A percentile compares a stretch with the other conserved stretches of the same genome.
Conservation (phyloP, 202 grass and related monocot genomes). For the Schoenoplectus triqueter region DNA sequence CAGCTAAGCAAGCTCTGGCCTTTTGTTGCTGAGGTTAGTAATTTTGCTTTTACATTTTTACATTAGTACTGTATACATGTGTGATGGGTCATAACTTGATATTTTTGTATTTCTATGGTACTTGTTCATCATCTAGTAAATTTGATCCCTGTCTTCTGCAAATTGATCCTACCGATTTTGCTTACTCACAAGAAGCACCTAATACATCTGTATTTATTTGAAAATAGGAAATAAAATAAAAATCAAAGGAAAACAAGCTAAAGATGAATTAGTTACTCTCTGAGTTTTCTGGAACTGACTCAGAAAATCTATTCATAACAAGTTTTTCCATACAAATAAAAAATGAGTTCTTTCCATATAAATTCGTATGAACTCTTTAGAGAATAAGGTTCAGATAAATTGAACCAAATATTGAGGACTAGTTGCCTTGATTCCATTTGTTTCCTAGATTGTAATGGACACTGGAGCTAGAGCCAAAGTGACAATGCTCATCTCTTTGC, state of each 20-base stretch:
- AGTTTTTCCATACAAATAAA: background rate
- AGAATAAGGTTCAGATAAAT: background rate
- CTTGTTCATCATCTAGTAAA: background rate
- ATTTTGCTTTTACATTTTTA: constrained; percentile 6
- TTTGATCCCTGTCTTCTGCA: background rate
- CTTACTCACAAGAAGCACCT: background rate
- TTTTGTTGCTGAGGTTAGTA: constrained; percentile 74
- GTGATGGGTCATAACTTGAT: background rate
- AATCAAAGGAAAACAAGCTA: background rate
- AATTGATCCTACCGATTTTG: background rate
- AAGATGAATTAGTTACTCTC: background rate
- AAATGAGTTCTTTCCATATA: constrained; percentile 11
- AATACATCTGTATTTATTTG: constrained; percentile 8
- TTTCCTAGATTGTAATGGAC: background rate
- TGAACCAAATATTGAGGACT: background rate
- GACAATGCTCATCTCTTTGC: background rate
- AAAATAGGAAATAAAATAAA: background rate
- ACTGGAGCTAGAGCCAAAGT: background rate
- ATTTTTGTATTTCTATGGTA: background rate
- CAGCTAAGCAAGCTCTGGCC: constrained; percentile 90
- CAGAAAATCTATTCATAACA: constrained; percentile 15
- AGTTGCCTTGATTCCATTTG: background rate
- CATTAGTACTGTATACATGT: background rate
- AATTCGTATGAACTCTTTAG: background rate
- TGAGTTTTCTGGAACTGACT: background rate